Conservation (phyloP, 306 rosid species). For the Aeschynomene evenia region DNA sequence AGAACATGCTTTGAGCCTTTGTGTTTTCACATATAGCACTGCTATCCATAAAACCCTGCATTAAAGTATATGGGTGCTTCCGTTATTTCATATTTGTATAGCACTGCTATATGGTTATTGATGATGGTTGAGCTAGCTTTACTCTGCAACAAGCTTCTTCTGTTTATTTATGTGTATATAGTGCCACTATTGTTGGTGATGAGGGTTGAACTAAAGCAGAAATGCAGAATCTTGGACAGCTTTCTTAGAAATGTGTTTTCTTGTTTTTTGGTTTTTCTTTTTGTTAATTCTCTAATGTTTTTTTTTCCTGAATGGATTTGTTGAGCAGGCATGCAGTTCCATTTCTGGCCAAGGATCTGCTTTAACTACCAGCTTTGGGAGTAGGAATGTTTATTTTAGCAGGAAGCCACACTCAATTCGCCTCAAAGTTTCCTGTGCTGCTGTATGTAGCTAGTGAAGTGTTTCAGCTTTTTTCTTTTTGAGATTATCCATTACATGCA, state of each 20-base stretch:
- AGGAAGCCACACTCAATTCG: constrained; percentile 32
- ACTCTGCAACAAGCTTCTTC: too few species aligned
- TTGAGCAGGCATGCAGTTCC: constrained; percentile 42
- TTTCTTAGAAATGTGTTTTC: neutral
- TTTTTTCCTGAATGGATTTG: neutral
- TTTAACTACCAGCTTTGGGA: constrained; percentile 36
- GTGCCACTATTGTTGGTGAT: neutral
- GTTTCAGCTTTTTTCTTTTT: neutral
- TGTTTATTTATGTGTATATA: neutral
- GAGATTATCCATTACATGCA: neutral
- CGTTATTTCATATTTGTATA: too few species aligned
- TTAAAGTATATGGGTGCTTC: neutral
- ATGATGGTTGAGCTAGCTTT: too few species aligned
- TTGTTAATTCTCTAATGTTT: neutral
- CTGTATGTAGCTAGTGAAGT: constrained; percentile 43
- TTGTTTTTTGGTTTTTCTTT: neutral
- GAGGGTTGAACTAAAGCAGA: neutral
- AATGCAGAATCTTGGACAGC: neutral
- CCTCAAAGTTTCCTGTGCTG: constrained; percentile 55
- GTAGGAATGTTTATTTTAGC: constrained; percentile 40
- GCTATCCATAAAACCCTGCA: neutral
- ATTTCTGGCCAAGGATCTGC: constrained; percentile 27
- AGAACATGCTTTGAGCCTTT: neutral
- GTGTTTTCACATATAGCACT: neutral
- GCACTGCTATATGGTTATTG: too few species aligned